Evolutionary conservation across 2,329 filamentous ascomycete species (phyloP).

Genomic region (Fusarium mexicanum): DNA sequence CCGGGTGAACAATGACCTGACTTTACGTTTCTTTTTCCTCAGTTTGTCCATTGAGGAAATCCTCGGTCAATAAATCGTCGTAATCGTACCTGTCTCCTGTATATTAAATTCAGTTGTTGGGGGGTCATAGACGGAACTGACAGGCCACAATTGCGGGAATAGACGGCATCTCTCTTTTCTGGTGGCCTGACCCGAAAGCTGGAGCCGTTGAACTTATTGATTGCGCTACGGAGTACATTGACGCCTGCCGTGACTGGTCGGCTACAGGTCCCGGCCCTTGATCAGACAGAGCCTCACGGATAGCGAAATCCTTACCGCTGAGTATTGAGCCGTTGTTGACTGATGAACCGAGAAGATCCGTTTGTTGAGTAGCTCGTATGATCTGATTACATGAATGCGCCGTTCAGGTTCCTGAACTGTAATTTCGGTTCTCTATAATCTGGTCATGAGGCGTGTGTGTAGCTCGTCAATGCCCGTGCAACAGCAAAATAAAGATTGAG

Average conservation of each 20-base stretch:
- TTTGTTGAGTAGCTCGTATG: constrained; percentile 25
- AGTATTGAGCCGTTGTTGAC: neutral
- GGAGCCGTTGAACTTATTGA: constrained; percentile 1
- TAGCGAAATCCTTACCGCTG: constrained; percentile 5
- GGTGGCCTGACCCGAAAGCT: constrained; percentile 24
- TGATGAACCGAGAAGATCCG: constrained; percentile 18
- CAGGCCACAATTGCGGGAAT: constrained; percentile 30
- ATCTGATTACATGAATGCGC: constrained; percentile 7
- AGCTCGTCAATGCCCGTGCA: neutral
- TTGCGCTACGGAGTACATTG: constrained; percentile 7
- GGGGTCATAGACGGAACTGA: neutral
- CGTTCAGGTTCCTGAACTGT: neutral
- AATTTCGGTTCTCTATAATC: neutral
- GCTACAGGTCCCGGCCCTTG: constrained; percentile 16
- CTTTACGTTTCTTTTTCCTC: neutral
- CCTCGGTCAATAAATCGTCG: neutral
- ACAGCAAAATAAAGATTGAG: neutral
- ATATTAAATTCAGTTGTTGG: constrained; percentile 12
- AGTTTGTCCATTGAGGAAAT: neutral
- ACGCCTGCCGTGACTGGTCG: constrained; percentile 4
- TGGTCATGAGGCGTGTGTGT: constrained; percentile 10
- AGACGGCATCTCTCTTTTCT: constrained; percentile 5
- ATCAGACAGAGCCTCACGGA: constrained; percentile 30
- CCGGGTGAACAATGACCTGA: neutral
- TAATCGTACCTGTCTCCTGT: neutral